A percentile compares a stretch with the other conserved stretches of the same genome.
These are phyloP conservation scores for Hypoxylon lenormandii DNA, from an alignment of 495 filamentous ascomycete genomes.

Conservation along the genomic window DNA sequence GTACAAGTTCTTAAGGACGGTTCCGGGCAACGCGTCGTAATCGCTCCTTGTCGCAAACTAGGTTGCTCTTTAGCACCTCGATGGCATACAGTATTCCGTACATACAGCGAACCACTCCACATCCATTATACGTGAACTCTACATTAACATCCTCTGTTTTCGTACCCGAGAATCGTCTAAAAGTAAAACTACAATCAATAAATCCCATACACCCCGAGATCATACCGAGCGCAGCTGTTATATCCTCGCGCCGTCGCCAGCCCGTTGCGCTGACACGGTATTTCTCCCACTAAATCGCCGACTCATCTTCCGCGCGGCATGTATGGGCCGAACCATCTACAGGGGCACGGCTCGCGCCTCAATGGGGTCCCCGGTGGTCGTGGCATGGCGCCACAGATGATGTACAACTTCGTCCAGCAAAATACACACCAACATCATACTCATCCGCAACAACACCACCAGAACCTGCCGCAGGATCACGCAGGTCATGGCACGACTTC, in stretches of 20 bases:
- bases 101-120: slow-evolving; percentile 19
- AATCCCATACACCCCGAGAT: background rate
- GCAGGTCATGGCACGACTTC: slow-evolving; percentile 67
- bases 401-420: slow-evolving; percentile 76
- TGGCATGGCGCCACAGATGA: slow-evolving; percentile 67
- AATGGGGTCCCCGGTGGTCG: slow-evolving; percentile 66
- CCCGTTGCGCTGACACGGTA: too few relatives aligned
- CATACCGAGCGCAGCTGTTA: background rate
- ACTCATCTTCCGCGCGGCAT: slow-evolving; percentile 64
- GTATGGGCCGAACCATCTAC: slow-evolving; percentile 84
- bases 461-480: slow-evolving; percentile 78
- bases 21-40: slow-evolving; percentile 21
- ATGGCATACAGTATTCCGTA: slow-evolving; percentile 43
- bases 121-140: slow-evolving; percentile 15
- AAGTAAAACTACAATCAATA: slow-evolving; percentile 20
- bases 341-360: slow-evolving; percentile 79
- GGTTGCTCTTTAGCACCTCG: slow-evolving; percentile 26
- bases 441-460: slow-evolving; percentile 76
- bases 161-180: slow-evolving; percentile 6
- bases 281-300: background rate
- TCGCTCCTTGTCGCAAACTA: slow-evolving; percentile 9
- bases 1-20: slow-evolving; percentile 28
- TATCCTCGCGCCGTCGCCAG: background rate
- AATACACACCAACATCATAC: slow-evolving; percentile 75
- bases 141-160: background rate